Evolutionary conservation across 2,329 filamentous ascomycete species (phyloP), one percentile per base, ranked within the genome.

Genomic region (Capronia americana): DNA sequence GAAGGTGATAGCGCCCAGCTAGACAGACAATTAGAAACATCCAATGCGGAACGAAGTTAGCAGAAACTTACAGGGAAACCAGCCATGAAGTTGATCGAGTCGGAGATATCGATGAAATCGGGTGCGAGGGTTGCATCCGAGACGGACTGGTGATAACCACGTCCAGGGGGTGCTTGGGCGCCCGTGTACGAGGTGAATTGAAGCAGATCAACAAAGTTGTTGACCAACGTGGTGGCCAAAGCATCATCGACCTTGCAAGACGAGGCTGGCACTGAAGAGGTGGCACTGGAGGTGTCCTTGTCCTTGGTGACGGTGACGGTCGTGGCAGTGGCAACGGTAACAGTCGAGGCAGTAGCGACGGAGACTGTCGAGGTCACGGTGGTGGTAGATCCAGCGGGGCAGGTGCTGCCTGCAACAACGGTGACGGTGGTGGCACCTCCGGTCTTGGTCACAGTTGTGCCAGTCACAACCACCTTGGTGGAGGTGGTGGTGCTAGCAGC

Each of bases 41-140:
- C 1, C 11, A 14, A 28, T 5, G 46, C 10, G 34, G 8, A 41
- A 46, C 1, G 41, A 5, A n/a, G n/a, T 30, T n/a, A 20, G 7
- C 26, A 34, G 30, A 50, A 38, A 70, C 70, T 72, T 69, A 72
- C 70, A 68, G 71, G 67, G 60, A 72, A 64, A 26, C 71, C 71
- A 53, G 71, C 70, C 69, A 73, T 72, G 61, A 65, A 72, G 71
- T 73, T 73, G 66, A 73, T 73, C 30, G 69, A 70, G 69, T 73
- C 71, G 8, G 71, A 73, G 62, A 68, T 71, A 53, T 73, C 71
- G 41, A 44, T 32, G 64, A 73, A 73, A 46, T 72, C 60, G 41
- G 53, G 28, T 10, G 66, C 57, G 24, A 71, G 57, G 24, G 68
- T 71, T 3, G 65, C 64, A 38, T 65, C 67, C 1, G 70, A 72